Evolutionary conservation across 768 basidiomycete species (phyloP).

Genomic region (Tylopilus subfusipes): DNA sequence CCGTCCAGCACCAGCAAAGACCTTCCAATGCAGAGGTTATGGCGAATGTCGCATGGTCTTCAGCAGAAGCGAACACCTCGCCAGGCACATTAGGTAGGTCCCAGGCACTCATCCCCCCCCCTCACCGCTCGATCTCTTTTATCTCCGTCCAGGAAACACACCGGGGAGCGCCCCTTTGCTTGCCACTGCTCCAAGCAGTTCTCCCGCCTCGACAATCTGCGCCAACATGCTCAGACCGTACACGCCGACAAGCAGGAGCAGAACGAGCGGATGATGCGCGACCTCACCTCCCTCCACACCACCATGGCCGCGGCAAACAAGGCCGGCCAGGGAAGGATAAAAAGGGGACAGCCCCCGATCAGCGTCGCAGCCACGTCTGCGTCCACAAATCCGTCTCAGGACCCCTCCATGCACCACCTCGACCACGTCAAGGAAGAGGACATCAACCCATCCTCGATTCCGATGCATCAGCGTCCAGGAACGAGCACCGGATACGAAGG

Average conservation of each 20-base stretch:
- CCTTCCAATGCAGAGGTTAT: constrained; percentile 84
- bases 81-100: constrained; percentile 87
- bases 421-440: constrained; percentile 45
- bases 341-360: constrained; percentile 33
- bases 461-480: constrained; percentile 57
- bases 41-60: constrained; percentile 98
- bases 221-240: constrained; percentile 96
- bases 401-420: constrained; percentile 17
- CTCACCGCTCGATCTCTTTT: constrained; percentile 22
- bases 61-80: constrained; percentile 91
- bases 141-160: constrained; percentile 76
- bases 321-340: constrained; percentile 35
- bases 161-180: constrained; percentile 93
- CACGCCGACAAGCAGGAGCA: constrained; percentile 90
- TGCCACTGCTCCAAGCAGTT: constrained; percentile 97
- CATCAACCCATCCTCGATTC: constrained; percentile 21
- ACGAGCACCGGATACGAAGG: constrained; percentile 73
- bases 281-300: constrained; percentile 79
- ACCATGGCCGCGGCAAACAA: constrained; percentile 62
- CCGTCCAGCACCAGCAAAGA: no score
- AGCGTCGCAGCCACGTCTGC: neutral
- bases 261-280: constrained; percentile 91
- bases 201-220: constrained; percentile 92
- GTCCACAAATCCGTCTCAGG: constrained; percentile 15
- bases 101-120: constrained; percentile 21